These are phyloP conservation scores for Suhomyces ambrosiae DNA, from an alignment of 1,139 yeast species.

Conservation along the genomic window DNA sequence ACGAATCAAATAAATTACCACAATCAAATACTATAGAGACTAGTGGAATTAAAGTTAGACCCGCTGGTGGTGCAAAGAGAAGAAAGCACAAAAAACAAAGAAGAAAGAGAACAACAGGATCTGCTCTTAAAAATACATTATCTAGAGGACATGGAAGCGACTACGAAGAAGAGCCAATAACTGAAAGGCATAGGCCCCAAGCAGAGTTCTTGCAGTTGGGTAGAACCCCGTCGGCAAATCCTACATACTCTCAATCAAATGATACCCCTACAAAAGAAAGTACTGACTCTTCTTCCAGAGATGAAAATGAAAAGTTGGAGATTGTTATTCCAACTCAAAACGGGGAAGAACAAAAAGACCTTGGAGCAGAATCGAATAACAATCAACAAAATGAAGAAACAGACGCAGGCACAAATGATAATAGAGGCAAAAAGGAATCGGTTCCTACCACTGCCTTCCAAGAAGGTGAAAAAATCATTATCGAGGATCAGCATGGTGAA, in stretches of 20 bases:
- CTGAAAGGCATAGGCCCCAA: constrained; percentile 41
- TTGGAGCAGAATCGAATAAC: not conserved
- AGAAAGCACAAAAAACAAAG: constrained; percentile 41
- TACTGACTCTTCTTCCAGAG: constrained; percentile 10
- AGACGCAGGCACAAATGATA: constrained; percentile 2
- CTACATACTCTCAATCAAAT: constrained; percentile 12
- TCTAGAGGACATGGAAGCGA: constrained; percentile 32
- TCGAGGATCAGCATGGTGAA: constrained; percentile 86
- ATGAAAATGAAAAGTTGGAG: constrained; percentile 15
- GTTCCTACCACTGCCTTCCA: constrained; percentile 58
- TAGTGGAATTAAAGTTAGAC: constrained; percentile 68
- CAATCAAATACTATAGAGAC: constrained; percentile 54
- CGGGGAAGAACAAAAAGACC: not conserved
- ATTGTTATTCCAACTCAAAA: constrained; percentile 2
- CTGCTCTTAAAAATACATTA: constrained; percentile 33
- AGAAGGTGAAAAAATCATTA: constrained; percentile 68
- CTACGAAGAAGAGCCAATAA: constrained; percentile 21
- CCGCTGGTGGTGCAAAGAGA: constrained; percentile 77
- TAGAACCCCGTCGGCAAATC: constrained; percentile 24
- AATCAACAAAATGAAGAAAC: not conserved
- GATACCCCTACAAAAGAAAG: constrained; percentile 16
- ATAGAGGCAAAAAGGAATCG: constrained; percentile 3
- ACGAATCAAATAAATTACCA: constrained; percentile 21
- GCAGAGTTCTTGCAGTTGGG: constrained; percentile 49
- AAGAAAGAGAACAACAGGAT: constrained; percentile 32